A percentile compares a stretch with the other conserved stretches of the same genome.
These are phyloP conservation scores for Euphrasia arctica DNA, from an alignment of 305 asterid species.

Conservation along the genomic window DNA sequence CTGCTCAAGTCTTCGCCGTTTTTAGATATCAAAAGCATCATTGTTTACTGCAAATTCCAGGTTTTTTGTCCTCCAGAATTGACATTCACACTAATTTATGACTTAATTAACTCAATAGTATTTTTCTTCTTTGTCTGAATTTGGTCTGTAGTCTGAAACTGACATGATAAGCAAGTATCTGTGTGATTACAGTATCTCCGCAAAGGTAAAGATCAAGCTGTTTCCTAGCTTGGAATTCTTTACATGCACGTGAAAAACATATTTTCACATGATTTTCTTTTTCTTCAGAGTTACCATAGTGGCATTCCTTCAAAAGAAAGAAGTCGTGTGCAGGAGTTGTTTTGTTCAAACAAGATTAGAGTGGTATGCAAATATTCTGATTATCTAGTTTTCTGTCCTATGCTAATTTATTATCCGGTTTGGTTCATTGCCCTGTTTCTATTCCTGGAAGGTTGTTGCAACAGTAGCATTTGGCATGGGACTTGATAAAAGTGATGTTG, in stretches of 20 bases:
- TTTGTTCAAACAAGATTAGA: conserved; percentile 85
- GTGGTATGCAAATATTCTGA: conserved; percentile 59
- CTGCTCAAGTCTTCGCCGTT: conserved; percentile 74
- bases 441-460: conserved; percentile 83
- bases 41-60: conserved; percentile 95
- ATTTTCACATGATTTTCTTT: conserved; percentile 22
- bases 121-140: conserved; percentile 18
- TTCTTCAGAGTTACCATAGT: conserved; percentile 88
- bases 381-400: conserved; percentile 13
- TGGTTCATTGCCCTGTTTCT: conserved; percentile 28
- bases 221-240: conserved; percentile 25
- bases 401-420: conserved; percentile 13
- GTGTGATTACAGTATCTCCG: conserved; percentile 66
- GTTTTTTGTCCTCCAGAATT: conserved; percentile 33
- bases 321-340: conserved; percentile 65
- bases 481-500: conserved; percentile 92
- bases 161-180: conserved; percentile 90
- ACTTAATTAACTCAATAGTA: no score
- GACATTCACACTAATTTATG: neutral
- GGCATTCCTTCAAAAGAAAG: conserved; percentile 86
- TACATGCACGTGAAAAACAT: no score
- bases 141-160: conserved; percentile 66
- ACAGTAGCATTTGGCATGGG: conserved; percentile 99
- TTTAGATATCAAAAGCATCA: conserved; percentile 74
- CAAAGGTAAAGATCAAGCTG: conserved; percentile 55